phyloP scores from a whole-genome alignment of 2,329 filamentous ascomycete species.

The Arthrinium phaeospermum region DNA sequence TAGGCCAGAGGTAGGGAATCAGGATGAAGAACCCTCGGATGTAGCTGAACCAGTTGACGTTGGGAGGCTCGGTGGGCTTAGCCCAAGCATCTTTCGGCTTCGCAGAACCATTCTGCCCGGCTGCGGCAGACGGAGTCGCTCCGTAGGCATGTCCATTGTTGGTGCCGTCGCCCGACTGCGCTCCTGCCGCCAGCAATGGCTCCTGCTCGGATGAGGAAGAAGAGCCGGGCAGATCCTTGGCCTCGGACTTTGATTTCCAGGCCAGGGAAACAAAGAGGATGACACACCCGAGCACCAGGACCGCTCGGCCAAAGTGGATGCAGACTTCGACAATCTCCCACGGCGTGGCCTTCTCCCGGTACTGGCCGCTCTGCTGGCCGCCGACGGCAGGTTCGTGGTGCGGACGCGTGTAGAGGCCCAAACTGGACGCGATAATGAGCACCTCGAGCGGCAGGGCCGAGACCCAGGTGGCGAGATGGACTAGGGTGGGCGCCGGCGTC shows the following conservation, averaged over 20 bases:
- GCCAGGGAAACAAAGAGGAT: not conserved
- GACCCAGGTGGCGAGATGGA: conserved; percentile 44
- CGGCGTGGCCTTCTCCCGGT: conserved; percentile 27
- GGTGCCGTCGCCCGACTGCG: not conserved
- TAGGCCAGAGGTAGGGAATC: conserved; percentile 54
- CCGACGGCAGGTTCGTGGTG: conserved; percentile 34
- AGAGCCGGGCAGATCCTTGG: not conserved
- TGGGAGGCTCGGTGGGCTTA: conserved; percentile 38
- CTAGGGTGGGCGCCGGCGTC: conserved; percentile 33
- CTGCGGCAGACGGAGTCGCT: conserved; percentile 30
- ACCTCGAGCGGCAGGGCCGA: conserved; percentile 38
- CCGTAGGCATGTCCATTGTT: not conserved
- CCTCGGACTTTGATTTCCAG: not conserved
- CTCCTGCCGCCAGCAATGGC: conserved; percentile 2
- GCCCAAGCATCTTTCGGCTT: conserved; percentile 28
- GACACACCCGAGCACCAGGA: conserved; percentile 1
- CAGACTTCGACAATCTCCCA: conserved; percentile 36
- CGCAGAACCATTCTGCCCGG: conserved; percentile 24
- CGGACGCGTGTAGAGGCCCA: conserved; percentile 34
- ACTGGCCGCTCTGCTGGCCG: conserved; percentile 35
- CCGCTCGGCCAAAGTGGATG: conserved; percentile 36
- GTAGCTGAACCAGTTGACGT: conserved; percentile 50
- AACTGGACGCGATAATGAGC: conserved; percentile 38
- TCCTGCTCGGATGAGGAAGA: conserved; percentile 8
- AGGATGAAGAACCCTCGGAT: conserved; percentile 50